Evolutionary conservation across 1,284 basidiomycete genomes (phyloP).

Genomic region (Singerocomus inundabilis): DNA sequence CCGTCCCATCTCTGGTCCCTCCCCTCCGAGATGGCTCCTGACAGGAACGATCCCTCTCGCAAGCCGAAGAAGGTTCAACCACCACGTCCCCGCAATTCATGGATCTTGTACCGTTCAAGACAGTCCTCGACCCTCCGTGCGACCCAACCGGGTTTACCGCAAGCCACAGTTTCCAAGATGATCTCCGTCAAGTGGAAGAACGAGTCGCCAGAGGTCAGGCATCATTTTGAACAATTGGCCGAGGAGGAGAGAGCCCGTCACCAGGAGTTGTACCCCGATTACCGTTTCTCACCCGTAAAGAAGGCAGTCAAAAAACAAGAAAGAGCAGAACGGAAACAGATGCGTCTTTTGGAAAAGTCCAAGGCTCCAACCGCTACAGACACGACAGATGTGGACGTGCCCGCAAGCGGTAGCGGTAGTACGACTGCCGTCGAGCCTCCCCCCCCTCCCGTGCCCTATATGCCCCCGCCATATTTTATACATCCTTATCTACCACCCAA

Average conservation of each 20-base stretch:
- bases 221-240: constrained; percentile 68
- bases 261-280: constrained; percentile 60
- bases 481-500: constrained; percentile 2
- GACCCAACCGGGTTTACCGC: constrained; percentile 45
- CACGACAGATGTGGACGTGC: neutral
- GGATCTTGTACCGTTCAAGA: constrained; percentile 81
- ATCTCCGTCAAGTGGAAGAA: constrained; percentile 71
- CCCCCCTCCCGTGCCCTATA: constrained; percentile 7
- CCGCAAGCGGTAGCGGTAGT: neutral
- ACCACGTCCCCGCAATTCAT: constrained; percentile 83
- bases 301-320: constrained; percentile 59
- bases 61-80: constrained; percentile 35
- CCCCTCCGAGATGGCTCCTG: constrained; percentile 16
- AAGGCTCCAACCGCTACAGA: constrained; percentile 13
- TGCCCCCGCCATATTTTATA: neutral
- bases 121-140: constrained; percentile 25
- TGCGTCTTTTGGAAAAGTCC: constrained; percentile 32
- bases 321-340: constrained; percentile 44
- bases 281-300: constrained; percentile 71
- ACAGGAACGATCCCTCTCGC: neutral
- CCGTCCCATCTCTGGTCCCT: constrained; percentile 1
- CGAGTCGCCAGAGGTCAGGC: constrained; percentile 51
- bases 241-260: constrained; percentile 71
- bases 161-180: constrained; percentile 70
- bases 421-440: neutral